Evolutionary conservation across 2,329 filamentous ascomycete species (phyloP).

Genomic region (Xylariaceae sp.): DNA sequence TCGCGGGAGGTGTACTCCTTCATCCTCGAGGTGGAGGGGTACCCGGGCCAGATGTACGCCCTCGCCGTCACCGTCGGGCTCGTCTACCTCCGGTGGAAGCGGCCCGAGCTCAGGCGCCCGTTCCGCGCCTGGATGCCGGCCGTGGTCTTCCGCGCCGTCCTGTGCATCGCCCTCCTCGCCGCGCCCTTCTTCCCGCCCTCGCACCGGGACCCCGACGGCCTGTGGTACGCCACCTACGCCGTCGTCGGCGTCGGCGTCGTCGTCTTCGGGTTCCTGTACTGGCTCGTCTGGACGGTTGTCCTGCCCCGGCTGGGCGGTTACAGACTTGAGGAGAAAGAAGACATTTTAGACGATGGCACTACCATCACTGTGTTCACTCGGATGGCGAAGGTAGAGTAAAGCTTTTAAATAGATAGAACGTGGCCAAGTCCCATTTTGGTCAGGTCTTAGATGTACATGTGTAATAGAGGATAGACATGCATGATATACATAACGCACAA

Average conservation of each 20-base stretch:
- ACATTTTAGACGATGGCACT: conserved; percentile 60
- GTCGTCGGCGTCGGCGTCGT: conserved; percentile 48
- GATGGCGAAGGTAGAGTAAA: conserved; percentile 21
- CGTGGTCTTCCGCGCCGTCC: conserved; percentile 47
- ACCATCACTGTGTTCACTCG: conserved; percentile 54
- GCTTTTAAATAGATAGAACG: not conserved
- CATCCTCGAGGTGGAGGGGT: conserved; percentile 67
- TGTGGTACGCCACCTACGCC: conserved; percentile 51
- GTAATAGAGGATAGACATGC: too few species aligned
- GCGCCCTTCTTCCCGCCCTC: conserved; percentile 59
- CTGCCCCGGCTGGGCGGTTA: conserved; percentile 57
- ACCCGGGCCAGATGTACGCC: conserved; percentile 56
- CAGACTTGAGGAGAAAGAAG: conserved; percentile 54
- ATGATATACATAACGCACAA: too few species aligned
- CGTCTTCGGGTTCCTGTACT: conserved; percentile 56
- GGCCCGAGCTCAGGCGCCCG: conserved; percentile 56
- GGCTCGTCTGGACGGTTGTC: conserved; percentile 60
- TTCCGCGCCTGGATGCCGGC: conserved; percentile 61
- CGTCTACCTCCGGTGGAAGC: conserved; percentile 52
- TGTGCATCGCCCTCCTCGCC: conserved; percentile 51
- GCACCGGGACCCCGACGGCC: conserved; percentile 38
- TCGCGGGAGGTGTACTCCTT: conserved; percentile 65
- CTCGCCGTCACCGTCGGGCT: conserved; percentile 54
- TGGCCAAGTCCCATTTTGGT: too few species aligned
- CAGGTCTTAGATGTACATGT: too few species aligned